Evolutionary conservation across 169 alveolate species (phyloP), one percentile per base, ranked within the genome.

Genomic region (Cryptosporidium andersoni): DNA sequence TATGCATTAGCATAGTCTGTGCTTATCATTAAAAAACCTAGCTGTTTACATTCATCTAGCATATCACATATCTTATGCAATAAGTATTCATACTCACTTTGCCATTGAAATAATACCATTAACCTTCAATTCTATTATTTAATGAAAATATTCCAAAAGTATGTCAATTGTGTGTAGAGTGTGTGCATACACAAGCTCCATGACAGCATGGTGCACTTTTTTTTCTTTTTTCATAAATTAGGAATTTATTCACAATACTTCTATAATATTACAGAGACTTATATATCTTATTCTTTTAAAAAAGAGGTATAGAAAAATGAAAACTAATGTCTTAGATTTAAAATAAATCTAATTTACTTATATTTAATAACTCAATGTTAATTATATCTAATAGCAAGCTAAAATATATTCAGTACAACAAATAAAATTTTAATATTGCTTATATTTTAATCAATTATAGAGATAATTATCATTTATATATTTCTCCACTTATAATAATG

Each of bases 81-180:
- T 16, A 74, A 63, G 74, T 74, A 74, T 51, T 74, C 85, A 74
- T 74, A 74, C 12, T 74, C 85, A 11, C 85, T 74, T 58, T 74
- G 85, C 85, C 85, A 74, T 37, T 74, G 85, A 49, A 74, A 74
- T 49, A 74, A 48, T 6, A 74, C 85, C 85, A 74, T 74, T 43
- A 40, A 25, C 25, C 25, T 25, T 64, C 39, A 2, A 12, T 36
- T 47, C 16, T 45, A 6, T 45, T 3, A 45, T 45, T 64, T 40
- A 8, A 11, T 3, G 4, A 3, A 2, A 25, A 60, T 62, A 37
- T 40, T 37, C n/a, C n/a, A 36, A 14, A 14, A 62, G 16, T 36
- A 40, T 40, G 11, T 62, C n/a, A 37, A 62, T 36, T 62, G 42
- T 4, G 9, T 12, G 25, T 25, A 25, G 25, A 9, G 45, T 37